Evolutionary conservation across 495 filamentous ascomycete genomes (phyloP), one percentile per base, ranked within the genome.

Genomic region (Tetracladium setigerum): DNA sequence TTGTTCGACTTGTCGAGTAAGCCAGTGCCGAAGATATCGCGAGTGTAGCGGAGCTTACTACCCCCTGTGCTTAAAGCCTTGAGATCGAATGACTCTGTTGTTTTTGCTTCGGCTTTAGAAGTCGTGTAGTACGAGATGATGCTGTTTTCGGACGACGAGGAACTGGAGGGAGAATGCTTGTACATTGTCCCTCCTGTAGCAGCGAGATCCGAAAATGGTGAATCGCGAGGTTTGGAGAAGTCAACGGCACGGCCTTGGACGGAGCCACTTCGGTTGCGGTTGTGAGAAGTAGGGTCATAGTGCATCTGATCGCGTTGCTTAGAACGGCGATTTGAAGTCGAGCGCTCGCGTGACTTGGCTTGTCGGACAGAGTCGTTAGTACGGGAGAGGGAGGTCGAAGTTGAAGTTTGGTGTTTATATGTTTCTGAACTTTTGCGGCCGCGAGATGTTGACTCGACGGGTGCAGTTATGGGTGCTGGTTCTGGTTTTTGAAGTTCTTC

Each of bases 201-300:
- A 18, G 49, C 40, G 3, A 47, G 38, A 18, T 50, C 50, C 6
- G 49, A 49, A 30, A 58, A 58, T 4, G 55, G 55, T 9, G 47
- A 52, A 33, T 52, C 44, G 11, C 44, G 51, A 8, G 55, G 50
- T 33, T 46, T 17, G 41, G 55, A 44, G 40, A 54, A 58, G 31
- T 58, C 55, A 24, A 58, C 41, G 16, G 30, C 38, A 11, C 43
- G 37, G 1, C 55, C 55, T 44, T 54, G 43, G 1, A 58, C 22
- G n/a, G 48, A 51, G 19, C 55, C 55, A 16, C 41, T 37, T 1
- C 55, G 13, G 15, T 47, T 48, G 0, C 50, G 50, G 16, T 31
- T 30, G 9, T 44, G 35, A 4, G 41, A 30, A 2, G 37, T 22
- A 30, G 50, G 50, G 34, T 54, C 55, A 24, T 38, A 54, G 39